phyloP scores from a whole-genome alignment of 2,329 filamentous ascomycete species.

The Penicillium sp. region DNA sequence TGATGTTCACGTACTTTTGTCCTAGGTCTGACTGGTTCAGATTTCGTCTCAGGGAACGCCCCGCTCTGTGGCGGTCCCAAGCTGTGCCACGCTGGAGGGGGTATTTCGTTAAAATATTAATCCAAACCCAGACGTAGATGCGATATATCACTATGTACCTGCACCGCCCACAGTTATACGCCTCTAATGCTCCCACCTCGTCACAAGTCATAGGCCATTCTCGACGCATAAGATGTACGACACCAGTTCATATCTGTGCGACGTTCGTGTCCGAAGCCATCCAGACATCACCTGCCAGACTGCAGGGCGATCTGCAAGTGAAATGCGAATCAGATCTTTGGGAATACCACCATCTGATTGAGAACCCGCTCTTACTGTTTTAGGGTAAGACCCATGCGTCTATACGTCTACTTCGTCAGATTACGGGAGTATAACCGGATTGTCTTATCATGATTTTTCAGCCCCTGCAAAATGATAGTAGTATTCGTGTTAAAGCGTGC shows the following conservation, averaged over 20 bases:
- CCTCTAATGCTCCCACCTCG: not conserved
- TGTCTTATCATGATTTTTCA: not conserved
- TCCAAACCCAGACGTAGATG: not conserved
- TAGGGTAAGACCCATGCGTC: conserved; percentile 6
- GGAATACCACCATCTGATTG: conserved; percentile 17
- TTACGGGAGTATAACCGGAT: not conserved
- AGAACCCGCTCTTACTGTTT: not conserved
- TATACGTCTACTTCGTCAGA: not conserved
- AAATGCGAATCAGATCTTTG: conserved; percentile 14
- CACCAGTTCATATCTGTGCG: conserved; percentile 4
- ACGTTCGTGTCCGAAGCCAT: conserved; percentile 6
- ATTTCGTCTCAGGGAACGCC: conserved; percentile 1
- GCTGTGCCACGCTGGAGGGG: conserved; percentile 17
- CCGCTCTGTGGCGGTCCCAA: conserved; percentile 24
- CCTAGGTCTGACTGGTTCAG: conserved; percentile 1
- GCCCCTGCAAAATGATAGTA: not conserved
- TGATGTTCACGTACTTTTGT: not conserved
- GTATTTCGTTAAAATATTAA: not conserved
- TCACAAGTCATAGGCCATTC: not conserved
- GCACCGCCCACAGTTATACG: not conserved
- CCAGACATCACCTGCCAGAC: conserved; percentile 19
- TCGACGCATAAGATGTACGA: not conserved
- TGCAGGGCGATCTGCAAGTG: conserved; percentile 17
- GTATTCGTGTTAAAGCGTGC: not conserved
- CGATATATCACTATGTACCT: not conserved